These are phyloP conservation scores for Dryas octopetala DNA, from an alignment of 306 rosid species.

Conservation along the genomic window DNA sequence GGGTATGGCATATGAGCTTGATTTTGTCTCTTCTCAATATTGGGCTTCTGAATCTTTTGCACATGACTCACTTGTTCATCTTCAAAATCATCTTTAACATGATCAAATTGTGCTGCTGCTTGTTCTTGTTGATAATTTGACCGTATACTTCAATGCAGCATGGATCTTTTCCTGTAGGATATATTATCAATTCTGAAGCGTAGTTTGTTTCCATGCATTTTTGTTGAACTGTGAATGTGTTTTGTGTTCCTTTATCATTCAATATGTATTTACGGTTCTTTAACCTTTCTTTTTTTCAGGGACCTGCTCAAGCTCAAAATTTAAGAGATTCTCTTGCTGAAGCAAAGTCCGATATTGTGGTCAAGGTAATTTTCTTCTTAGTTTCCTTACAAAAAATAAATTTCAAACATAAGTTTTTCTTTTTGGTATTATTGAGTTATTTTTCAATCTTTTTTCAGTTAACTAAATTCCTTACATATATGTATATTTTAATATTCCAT, in stretches of 20 bases:
- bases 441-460: not conserved
- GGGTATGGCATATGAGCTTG: no score
- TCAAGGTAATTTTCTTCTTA: conserved; percentile 59
- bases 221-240: not conserved
- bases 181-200: no score
- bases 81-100: no score
- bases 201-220: not conserved
- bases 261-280: not conserved
- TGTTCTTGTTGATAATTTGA: no score
- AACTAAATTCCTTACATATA: not conserved
- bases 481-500: not conserved
- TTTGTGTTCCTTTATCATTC: not conserved
- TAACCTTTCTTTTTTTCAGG: conserved; percentile 41
- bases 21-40: not conserved
- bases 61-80: no score
- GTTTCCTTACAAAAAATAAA: not conserved
- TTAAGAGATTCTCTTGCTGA: conserved; percentile 83
- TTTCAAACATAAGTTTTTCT: not conserved
- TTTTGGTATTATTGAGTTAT: not conserved
- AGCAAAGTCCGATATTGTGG: conserved; percentile 85
- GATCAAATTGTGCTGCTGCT: no score
- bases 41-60: not conserved
- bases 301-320: conserved; percentile 99
- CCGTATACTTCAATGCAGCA: no score
- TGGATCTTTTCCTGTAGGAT: no score